Percentiles rank a stretch among this genome's conserved stretches.
Evolutionary conservation across 176 grass and related monocot genomes (phyloP).

Genomic region (Triticum urartu): DNA sequence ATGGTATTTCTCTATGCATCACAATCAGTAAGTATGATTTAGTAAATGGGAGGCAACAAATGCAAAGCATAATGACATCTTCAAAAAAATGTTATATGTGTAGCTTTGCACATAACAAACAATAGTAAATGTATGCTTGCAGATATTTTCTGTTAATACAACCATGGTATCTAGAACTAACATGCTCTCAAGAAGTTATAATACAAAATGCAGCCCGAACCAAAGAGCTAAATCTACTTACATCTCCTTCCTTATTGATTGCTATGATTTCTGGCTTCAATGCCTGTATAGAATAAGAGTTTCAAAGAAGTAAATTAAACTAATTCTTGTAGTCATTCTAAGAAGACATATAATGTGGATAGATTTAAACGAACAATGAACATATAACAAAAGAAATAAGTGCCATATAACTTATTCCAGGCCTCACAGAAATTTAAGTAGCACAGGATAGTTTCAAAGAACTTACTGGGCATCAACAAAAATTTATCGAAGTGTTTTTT

Average conservation of each 20-base stretch:
- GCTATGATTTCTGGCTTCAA: constrained; percentile 69
- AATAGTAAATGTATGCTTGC: background rate
- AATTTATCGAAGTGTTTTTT: too few species aligned
- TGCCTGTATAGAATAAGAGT: constrained; percentile 40
- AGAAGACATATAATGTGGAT: background rate
- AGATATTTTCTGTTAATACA: background rate
- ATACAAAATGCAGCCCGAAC: constrained; percentile 11
- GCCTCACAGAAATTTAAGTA: background rate
- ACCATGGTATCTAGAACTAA: background rate
- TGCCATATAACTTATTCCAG: background rate
- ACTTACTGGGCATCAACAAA: background rate
- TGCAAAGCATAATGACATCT: background rate
- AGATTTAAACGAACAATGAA: background rate
- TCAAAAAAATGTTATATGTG: background rate
- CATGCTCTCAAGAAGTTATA: background rate
- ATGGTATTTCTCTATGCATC: constrained; percentile 6
- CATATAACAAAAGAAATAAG: background rate
- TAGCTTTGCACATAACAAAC: background rate
- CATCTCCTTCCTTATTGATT: constrained; percentile 47
- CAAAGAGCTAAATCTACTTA: constrained; percentile 35
- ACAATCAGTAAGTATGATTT: background rate
- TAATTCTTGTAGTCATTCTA: background rate
- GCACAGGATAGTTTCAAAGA: background rate
- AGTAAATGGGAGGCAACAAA: background rate
- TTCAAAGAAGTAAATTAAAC: background rate